phyloP scores from a whole-genome alignment of 345 rosid species.

The Passiflora organensis region DNA sequence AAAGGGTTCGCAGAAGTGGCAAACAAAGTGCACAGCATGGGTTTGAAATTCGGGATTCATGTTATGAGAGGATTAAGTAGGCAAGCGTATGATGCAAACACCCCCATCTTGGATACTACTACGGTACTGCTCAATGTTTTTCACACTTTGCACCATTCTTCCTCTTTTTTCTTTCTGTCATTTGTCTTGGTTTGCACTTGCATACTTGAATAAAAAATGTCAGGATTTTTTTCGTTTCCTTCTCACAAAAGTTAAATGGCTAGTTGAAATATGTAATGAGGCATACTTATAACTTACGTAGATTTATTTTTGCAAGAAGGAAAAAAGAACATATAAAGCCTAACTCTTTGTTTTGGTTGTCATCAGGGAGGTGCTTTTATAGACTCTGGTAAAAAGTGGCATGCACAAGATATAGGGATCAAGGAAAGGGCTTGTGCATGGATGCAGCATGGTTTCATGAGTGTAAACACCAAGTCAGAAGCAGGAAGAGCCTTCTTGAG shows the following conservation, averaged over 20 bases:
- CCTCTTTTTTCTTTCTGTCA: background rate
- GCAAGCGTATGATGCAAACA: slow-evolving; percentile 79
- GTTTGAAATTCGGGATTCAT: slow-evolving; percentile 93
- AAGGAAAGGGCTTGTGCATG: slow-evolving; percentile 84
- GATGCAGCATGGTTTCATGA: slow-evolving; percentile 93
- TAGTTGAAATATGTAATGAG: background rate
- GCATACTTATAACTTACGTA: background rate
- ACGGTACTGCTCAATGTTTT: slow-evolving; percentile 34
- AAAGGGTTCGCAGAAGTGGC: slow-evolving; percentile 82
- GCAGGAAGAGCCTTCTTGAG: slow-evolving; percentile 86
- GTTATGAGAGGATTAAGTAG: slow-evolving; percentile 91
- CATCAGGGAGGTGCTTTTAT: slow-evolving; percentile 57
- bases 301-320: background rate
- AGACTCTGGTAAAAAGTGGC: slow-evolving; percentile 61
- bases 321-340: too few species aligned
- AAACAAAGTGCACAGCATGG: slow-evolving; percentile 67
- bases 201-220: too few species aligned
- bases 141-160: background rate
- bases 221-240: too few species aligned
- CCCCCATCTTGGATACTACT: slow-evolving; percentile 56
- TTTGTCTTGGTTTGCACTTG: background rate
- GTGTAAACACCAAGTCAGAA: slow-evolving; percentile 60
- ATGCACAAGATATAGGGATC: slow-evolving; percentile 71
- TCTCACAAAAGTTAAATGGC: too few species aligned
- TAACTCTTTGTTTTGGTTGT: slow-evolving; percentile 12